These are phyloP conservation scores for Leccinellum albellum DNA, from an alignment of 768 basidiomycete genomes.

Conservation along the genomic window DNA sequence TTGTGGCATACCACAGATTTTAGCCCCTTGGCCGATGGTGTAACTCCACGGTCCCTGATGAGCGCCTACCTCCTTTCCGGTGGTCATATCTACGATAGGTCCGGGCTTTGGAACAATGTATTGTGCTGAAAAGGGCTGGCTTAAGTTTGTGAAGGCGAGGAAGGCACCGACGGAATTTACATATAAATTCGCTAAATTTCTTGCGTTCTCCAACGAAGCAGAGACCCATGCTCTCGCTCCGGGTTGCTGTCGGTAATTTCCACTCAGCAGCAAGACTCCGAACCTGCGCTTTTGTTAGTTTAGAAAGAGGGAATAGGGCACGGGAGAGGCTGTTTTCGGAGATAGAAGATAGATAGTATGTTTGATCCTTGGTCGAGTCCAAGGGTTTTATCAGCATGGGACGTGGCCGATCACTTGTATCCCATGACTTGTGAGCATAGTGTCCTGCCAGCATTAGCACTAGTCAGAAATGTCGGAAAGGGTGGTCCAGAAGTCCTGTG, in stretches of 20 bases:
- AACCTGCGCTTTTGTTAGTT: conserved; percentile 65
- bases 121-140: conserved; percentile 45
- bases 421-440: conserved; percentile 73
- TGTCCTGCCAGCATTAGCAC: conserved; percentile 53
- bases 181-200: conserved; percentile 68
- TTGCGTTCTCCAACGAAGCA: conserved; percentile 88
- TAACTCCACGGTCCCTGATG: conserved; percentile 82
- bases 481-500: not conserved
- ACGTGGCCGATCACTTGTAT: conserved; percentile 27
- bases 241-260: conserved; percentile 64
- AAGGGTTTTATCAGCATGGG: conserved; percentile 50
- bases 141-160: not conserved
- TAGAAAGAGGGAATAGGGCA: conserved; percentile 78
- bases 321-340: conserved; percentile 58
- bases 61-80: conserved; percentile 49
- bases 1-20: conserved; percentile 54
- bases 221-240: conserved; percentile 88
- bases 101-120: conserved; percentile 74
- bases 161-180: conserved; percentile 37
- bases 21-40: conserved; percentile 81
- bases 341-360: conserved; percentile 84
- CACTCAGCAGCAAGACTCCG: conserved; percentile 63
- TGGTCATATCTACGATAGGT: conserved; percentile 54
- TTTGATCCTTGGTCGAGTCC: conserved; percentile 81
- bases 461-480: not conserved